Base-by-base conservation (phyloP, 2,329 filamentous ascomycete genomes). In the Conoideocrella luteorostrata region DNA sequence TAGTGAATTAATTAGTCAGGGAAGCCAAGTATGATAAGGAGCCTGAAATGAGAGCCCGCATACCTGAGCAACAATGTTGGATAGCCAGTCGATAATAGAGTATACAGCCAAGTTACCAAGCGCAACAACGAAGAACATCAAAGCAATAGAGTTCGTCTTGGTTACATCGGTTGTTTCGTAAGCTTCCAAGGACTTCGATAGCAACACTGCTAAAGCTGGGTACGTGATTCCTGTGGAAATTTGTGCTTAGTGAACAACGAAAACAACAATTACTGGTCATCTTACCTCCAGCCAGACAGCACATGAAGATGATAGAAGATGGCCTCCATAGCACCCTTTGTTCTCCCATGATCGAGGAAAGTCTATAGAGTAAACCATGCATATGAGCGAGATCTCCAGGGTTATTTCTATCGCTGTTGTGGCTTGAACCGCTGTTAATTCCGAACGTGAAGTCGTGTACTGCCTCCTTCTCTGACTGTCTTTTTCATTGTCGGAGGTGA, bases 81-180 rank as follows among this genome's bases (percentile, higher is more conserved):
- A 57, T 4, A 59, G 38, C 59, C 61, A 66, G 2, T 67, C 67
- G 17, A 59, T 50, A 1, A 55, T 46, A 18, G 57, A 60, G 41
- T 77, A 78, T 4, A 65, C 58, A 1, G 74, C 42, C 1, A 72
- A 56, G 23, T 70, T 68, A 4, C 60, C 68, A 6, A 71, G 56
- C 2, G 75, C 75, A 17, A 76, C 58, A 1, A 77, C 59, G 39
- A 77, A 74, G 53, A 78, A 78, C 74, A 79, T 78, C 39, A 75
- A 64, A 0, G 72, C 63, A 56, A 69, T 77, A 50, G 78, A 76
- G 55, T 78, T 69, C 5, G 66, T 71, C 18, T 53, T 51, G 13
- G 46, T 34, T 7, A 63, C 53, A 12, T 43, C 41, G 24, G 7
- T 28, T 4, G 6, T 52, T 29, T 61, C 53, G 23, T 68, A 69